Percentiles rank a stretch among this genome's conserved stretches.
Evolutionary conservation across 2,329 filamentous ascomycete genomes (phyloP).

Genomic region (Phoma sp.): DNA sequence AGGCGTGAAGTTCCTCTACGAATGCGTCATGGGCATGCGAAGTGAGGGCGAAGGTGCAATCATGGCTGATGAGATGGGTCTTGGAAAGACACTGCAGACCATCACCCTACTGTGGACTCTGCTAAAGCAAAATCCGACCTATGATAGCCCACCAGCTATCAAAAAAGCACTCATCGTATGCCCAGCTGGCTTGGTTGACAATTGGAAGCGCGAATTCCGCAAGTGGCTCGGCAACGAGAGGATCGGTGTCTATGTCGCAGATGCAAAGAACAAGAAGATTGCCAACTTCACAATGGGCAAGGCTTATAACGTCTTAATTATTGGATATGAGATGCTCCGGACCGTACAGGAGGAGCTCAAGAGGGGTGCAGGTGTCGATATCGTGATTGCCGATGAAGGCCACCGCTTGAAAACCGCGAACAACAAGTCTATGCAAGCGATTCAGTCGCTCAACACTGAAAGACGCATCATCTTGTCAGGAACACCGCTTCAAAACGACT

Average conservation of each 20-base stretch:
- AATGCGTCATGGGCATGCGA: constrained; percentile 78
- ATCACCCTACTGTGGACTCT: constrained; percentile 76
- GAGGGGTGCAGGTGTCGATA: constrained; percentile 69
- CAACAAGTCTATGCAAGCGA: constrained; percentile 72
- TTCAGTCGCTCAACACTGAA: constrained; percentile 68
- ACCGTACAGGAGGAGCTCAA: constrained; percentile 70
- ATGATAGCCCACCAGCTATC: constrained; percentile 66
- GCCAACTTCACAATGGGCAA: constrained; percentile 74
- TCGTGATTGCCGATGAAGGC: constrained; percentile 74
- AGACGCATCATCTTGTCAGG: constrained; percentile 70
- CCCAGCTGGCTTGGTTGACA: constrained; percentile 74
- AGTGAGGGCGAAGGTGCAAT: constrained; percentile 72
- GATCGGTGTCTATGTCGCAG: constrained; percentile 71
- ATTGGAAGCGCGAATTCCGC: constrained; percentile 76
- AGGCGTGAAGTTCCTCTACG: constrained; percentile 75
- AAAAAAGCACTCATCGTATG: constrained; percentile 77
- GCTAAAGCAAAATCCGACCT: constrained; percentile 73
- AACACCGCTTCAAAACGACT: constrained; percentile 73
- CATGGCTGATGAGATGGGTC: constrained; percentile 77
- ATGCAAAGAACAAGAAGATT: constrained; percentile 64
- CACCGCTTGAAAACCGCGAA: constrained; percentile 73
- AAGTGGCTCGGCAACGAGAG: constrained; percentile 78
- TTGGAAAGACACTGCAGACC: constrained; percentile 77
- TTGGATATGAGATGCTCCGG: constrained; percentile 75
- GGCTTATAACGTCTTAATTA: constrained; percentile 74